These are phyloP conservation scores for Capronia epimyces DNA, from an alignment of 2,329 filamentous ascomycete species.

Conservation along the genomic window DNA sequence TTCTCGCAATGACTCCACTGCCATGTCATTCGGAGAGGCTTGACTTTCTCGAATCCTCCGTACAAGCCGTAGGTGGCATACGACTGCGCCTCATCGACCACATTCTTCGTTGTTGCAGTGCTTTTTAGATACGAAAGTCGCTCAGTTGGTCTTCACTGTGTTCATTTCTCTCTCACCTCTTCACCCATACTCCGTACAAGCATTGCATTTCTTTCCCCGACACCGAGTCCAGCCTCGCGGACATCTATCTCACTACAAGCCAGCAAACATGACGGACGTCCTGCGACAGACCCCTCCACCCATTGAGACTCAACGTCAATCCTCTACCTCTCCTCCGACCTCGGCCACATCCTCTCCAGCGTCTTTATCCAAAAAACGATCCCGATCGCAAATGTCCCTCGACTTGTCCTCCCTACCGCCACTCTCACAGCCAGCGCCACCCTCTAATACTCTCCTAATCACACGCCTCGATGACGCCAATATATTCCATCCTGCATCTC, in stretches of 20 bases:
- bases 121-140: not conserved
- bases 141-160: not conserved
- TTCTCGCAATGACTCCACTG: not conserved
- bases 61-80: not conserved
- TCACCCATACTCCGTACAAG: not conserved
- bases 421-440: constrained; percentile 42
- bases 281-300: constrained; percentile 11
- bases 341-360: constrained; percentile 33
- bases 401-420: constrained; percentile 44
- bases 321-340: constrained; percentile 25
- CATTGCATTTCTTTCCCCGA: not conserved
- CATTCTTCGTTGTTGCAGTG: not conserved
- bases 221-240: not conserved
- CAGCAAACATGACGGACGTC: constrained; percentile 13
- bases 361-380: constrained; percentile 22
- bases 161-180: not conserved
- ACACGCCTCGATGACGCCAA: constrained; percentile 44
- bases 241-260: not conserved
- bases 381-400: constrained; percentile 38
- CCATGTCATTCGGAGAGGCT: not conserved
- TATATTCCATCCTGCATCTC: constrained; percentile 44
- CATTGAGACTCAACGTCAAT: constrained; percentile 16
- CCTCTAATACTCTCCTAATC: constrained; percentile 49
- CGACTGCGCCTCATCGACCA: constrained; percentile 18
- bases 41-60: constrained; percentile 18